A percentile compares a stretch with the other conserved stretches of the same genome.
These are phyloP conservation scores for Xylaria castorea DNA, from an alignment of 495 filamentous ascomycete genomes.

Conservation along the genomic window DNA sequence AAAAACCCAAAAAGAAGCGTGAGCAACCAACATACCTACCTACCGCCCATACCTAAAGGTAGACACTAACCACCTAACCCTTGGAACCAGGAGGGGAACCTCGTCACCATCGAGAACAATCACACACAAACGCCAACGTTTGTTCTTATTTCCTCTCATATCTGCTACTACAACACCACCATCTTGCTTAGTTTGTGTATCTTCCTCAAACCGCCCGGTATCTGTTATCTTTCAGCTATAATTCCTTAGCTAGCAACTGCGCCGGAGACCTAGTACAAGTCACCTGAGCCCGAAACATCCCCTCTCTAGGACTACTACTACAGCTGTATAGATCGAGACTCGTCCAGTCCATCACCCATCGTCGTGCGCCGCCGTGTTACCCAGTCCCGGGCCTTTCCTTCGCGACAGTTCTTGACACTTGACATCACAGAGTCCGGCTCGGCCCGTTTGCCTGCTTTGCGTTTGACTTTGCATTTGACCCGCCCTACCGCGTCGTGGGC, in stretches of 20 bases:
- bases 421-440: slow-evolving; percentile 26
- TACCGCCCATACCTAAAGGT: no score
- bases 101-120: slow-evolving; percentile 17
- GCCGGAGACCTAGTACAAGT: neutral
- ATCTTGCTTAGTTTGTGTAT: neutral
- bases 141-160: slow-evolving; percentile 7
- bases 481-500: slow-evolving; percentile 36
- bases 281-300: neutral
- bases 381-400: slow-evolving; percentile 13
- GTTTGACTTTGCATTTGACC: slow-evolving; percentile 29
- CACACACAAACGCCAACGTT: slow-evolving; percentile 9
- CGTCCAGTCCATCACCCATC: neutral
- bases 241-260: neutral
- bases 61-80: slow-evolving; percentile 15
- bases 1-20: slow-evolving; percentile 15
- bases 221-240: neutral
- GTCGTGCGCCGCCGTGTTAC: slow-evolving; percentile 33
- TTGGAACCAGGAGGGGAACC: slow-evolving; percentile 20
- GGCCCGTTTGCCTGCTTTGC: slow-evolving; percentile 40
- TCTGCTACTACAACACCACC: neutral
- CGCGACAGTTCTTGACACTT: neutral
- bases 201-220: neutral
- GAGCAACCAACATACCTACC: slow-evolving; percentile 6
- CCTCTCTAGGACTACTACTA: neutral
- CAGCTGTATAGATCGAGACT: neutral